Conservation (phyloP, 257 asterid genomes). For the Lycium barbarum region DNA sequence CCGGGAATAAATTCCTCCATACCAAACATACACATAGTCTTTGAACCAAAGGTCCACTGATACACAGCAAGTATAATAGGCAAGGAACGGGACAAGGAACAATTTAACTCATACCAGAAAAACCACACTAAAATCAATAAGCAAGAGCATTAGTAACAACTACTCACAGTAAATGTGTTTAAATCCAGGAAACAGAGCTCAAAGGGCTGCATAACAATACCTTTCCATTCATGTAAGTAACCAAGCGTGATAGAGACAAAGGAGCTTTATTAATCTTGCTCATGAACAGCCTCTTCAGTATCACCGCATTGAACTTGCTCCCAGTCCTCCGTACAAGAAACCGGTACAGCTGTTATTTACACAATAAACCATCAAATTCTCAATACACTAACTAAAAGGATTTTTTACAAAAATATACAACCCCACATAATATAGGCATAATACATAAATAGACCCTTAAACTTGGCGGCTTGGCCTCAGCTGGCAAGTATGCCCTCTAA, state of each 20-base stretch:
- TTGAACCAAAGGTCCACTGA: neutral
- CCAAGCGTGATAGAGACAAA: constrained; percentile 81
- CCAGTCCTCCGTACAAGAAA: constrained; percentile 92
- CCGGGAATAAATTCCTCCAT: too few relatives aligned
- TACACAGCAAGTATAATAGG: neutral
- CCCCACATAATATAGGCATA: too few relatives aligned
- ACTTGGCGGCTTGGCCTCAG: too few relatives aligned
- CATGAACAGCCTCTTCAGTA: constrained; percentile 88
- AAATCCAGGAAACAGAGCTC: neutral
- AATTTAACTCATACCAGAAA: neutral
- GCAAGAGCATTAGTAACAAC: neutral
- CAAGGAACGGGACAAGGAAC: neutral
- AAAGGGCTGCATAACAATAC: constrained; percentile 36
- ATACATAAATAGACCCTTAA: too few relatives aligned
- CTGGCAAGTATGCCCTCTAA: too few relatives aligned
- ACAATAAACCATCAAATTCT: neutral
- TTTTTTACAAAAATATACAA: too few relatives aligned
- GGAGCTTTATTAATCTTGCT: constrained; percentile 90
- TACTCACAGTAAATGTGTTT: neutral
- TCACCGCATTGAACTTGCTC: constrained; percentile 81
- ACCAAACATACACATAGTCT: neutral
- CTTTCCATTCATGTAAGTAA: constrained; percentile 70
- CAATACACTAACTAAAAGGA: neutral
- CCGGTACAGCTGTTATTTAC: constrained; percentile 65
- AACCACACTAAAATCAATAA: neutral